These are phyloP conservation scores for Rhodotorula paludigena DNA, from an alignment of 768 basidiomycete genomes.

Conservation along the genomic window DNA sequence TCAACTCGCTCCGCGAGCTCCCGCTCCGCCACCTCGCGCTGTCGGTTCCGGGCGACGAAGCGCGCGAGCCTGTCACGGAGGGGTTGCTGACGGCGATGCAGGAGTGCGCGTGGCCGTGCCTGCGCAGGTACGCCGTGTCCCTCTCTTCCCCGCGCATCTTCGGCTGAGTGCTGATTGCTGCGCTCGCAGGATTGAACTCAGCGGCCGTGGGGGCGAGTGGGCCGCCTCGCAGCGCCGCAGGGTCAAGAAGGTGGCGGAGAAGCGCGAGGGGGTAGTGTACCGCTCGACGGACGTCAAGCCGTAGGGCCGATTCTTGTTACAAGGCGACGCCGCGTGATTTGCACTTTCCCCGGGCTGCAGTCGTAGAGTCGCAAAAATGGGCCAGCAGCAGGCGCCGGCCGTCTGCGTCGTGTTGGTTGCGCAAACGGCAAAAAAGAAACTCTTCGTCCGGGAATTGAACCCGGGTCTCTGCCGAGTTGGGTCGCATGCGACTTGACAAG, in stretches of 20 bases:
- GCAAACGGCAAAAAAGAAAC: not conserved
- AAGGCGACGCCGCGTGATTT: no score
- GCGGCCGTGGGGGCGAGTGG: constrained; percentile 19
- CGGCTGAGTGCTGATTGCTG: not conserved
- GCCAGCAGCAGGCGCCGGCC: no score
- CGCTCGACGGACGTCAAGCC: not conserved
- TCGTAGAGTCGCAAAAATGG: no score
- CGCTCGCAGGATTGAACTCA: constrained; percentile 13
- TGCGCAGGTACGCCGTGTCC: not conserved
- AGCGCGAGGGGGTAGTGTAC: not conserved
- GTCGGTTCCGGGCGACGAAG: constrained; percentile 5
- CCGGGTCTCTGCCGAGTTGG: constrained; percentile 5
- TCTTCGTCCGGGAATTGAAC: constrained; percentile 10
- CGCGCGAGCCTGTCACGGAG: not conserved
- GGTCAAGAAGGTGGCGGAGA: constrained; percentile 13
- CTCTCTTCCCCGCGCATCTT: not conserved
- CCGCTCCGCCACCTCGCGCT: constrained; percentile 7
- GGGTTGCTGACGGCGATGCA: not conserved
- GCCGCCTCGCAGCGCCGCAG: constrained; percentile 8
- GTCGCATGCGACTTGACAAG: not conserved
- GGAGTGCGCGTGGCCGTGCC: not conserved
- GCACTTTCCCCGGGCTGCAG: no score
- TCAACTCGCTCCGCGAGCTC: not conserved
- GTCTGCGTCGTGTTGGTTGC: no score
- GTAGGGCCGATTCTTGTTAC: no score